Evolutionary conservation across 768 basidiomycete species (phyloP), one percentile per base, ranked within the genome.

Genomic region (Termitomyces sp.): DNA sequence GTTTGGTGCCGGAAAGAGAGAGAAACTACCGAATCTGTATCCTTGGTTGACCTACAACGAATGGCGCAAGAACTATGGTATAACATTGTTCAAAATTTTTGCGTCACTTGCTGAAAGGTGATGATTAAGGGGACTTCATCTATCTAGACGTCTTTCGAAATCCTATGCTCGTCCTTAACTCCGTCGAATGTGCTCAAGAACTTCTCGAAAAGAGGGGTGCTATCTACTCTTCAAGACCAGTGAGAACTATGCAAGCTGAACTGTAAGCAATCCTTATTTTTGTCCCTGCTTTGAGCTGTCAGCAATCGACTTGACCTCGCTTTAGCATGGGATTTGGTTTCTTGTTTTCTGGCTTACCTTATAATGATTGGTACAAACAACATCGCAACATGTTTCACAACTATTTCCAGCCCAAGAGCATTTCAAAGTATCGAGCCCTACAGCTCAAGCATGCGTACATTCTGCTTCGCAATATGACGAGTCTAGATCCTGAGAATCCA

Each of bases 141-240:
- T 58, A 48, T 34, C 48, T 58, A 15, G 21, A 58, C 11, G 37
- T 58, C 14, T 49, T 58, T 34, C 41, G 57, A 4, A 53, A 58
- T 19, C 47, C 52, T 2, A 49, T 53, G 34, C 47, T 77, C 6
- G 22, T 77, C 45, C 45, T 77, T 9, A 74, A 72, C 56, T 66
- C 63, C 0, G 49, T 52, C 14, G 61, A 70, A 14, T 55, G 62
- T n/a, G 67, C 72, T 4, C 59, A 68, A 30, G 77, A 79, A 26
- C 67, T 79, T 57, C 66, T 79, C 43, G 76, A 79, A 35, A 76
- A 74, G 58, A 71, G 75, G 42, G 76, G 75, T 10, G 64, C 73
- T 17, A 65, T 69, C 22, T 79, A 79, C 55, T 80, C 78, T 34
- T 71, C 60, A 6, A 53, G 59, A 15, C 32, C 59, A 26, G 43